Percentiles rank a stretch among this genome's conserved stretches.
These are phyloP conservation scores for Erythrophleum fordii DNA, from an alignment of 306 rosid species.

Conservation along the genomic window DNA sequence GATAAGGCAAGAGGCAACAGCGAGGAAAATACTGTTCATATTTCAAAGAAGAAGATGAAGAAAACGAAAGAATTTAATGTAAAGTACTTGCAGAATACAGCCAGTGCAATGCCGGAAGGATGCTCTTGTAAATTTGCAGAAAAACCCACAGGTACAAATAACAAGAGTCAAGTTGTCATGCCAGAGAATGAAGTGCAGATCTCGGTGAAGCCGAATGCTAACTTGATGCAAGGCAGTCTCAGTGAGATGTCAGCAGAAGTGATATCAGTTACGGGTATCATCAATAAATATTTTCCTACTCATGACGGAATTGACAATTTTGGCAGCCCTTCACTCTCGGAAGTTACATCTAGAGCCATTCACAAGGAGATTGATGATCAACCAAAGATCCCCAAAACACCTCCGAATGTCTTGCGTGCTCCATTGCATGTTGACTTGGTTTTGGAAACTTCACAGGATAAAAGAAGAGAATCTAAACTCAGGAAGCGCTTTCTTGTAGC, in stretches of 20 bases:
- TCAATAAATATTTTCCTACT: slow-evolving; percentile 57
- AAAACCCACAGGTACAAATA: neutral
- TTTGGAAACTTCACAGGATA: slow-evolving; percentile 34
- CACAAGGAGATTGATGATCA: slow-evolving; percentile 41
- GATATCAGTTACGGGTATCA: slow-evolving; percentile 67
- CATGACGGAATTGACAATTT: slow-evolving; percentile 40
- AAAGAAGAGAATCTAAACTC: slow-evolving; percentile 43
- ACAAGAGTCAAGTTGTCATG: slow-evolving; percentile 24
- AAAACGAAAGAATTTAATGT: slow-evolving; percentile 28
- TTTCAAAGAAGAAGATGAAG: slow-evolving; percentile 41
- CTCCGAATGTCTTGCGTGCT: slow-evolving; percentile 38
- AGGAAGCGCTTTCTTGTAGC: slow-evolving; percentile 67
- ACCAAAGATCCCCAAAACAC: slow-evolving; percentile 42
- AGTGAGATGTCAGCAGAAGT: slow-evolving; percentile 63
- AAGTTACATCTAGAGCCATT: slow-evolving; percentile 49
- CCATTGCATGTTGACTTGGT: slow-evolving; percentile 38
- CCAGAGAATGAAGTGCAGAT: slow-evolving; percentile 42
- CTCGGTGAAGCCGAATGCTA: slow-evolving; percentile 34
- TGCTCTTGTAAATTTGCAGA: slow-evolving; percentile 32
- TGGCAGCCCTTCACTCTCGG: slow-evolving; percentile 50
- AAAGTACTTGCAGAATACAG: slow-evolving; percentile 34
- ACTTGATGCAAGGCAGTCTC: slow-evolving; percentile 43
- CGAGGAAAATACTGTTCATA: slow-evolving; percentile 37
- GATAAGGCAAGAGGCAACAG: slow-evolving; percentile 34
- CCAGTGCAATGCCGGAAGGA: slow-evolving; percentile 31